Evolutionary conservation across 2,329 filamentous ascomycete genomes (phyloP).

Genomic region (Pyrenophora graminea): DNA sequence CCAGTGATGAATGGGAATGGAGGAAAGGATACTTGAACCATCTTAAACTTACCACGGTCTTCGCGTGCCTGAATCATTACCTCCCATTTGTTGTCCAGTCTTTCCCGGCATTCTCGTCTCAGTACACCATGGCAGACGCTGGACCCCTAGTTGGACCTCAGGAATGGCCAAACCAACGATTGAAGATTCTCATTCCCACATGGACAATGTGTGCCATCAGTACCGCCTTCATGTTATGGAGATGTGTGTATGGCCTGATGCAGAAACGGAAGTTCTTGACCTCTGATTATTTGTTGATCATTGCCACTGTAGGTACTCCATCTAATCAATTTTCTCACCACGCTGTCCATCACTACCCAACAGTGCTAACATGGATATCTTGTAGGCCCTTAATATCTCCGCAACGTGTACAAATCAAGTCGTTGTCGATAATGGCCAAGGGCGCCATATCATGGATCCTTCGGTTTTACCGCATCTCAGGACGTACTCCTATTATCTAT

Average conservation of each 20-base stretch:
- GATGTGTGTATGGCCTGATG: constrained; percentile 27
- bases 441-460: constrained; percentile 32
- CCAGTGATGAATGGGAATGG: constrained; percentile 3
- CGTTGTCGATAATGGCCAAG: constrained; percentile 24
- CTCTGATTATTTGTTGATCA: constrained; percentile 34
- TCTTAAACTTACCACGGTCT: constrained; percentile 1
- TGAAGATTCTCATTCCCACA: constrained; percentile 26
- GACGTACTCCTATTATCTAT: constrained; percentile 29
- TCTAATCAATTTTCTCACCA: neutral
- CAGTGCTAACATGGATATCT: constrained; percentile 6
- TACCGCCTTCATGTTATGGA: constrained; percentile 31
- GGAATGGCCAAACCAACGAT: constrained; percentile 30
- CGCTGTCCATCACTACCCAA: neutral
- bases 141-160: constrained; percentile 5
- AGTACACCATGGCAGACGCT: constrained; percentile 15
- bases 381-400: constrained; percentile 23
- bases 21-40: constrained; percentile 3
- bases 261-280: constrained; percentile 27
- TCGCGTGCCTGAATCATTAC: neutral
- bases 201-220: constrained; percentile 27
- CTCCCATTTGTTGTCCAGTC: neutral
- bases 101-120: neutral
- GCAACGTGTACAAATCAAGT: constrained; percentile 19
- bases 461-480: constrained; percentile 20
- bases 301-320: constrained; percentile 26